Evolutionary conservation across 2,329 filamentous ascomycete genomes (phyloP).

Genomic region (Ascocoryne sarcoides): DNA sequence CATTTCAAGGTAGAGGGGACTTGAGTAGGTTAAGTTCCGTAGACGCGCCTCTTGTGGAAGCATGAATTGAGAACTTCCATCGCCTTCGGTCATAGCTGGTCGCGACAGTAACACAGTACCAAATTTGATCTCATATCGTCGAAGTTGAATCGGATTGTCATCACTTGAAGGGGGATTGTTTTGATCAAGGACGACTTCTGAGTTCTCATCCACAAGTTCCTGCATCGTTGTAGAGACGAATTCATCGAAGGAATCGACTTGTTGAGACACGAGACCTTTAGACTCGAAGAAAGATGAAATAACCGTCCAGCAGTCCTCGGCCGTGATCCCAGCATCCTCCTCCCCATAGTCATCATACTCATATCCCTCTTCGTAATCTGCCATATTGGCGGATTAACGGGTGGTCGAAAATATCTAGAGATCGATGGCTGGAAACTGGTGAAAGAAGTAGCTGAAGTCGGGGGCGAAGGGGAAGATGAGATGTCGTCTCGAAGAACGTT

Average conservation of each 20-base stretch:
- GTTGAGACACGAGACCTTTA: conserved; percentile 93
- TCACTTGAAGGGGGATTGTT: conserved; percentile 70
- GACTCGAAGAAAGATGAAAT: conserved; percentile 95
- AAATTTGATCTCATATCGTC: conserved; percentile 92
- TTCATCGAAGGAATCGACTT: conserved; percentile 97
- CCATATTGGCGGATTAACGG: conserved; percentile 19
- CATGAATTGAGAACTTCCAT: conserved; percentile 77
- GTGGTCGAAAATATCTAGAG: background rate
- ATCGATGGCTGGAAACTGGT: background rate
- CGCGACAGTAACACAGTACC: conserved; percentile 81
- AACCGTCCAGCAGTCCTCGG: conserved; percentile 97
- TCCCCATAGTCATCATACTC: conserved; percentile 61
- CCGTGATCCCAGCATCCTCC: conserved; percentile 68
- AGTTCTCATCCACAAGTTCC: conserved; percentile 87
- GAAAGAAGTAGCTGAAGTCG: background rate
- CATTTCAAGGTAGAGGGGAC: conserved; percentile 83
- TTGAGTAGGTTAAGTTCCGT: conserved; percentile 91
- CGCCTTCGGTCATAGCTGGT: conserved; percentile 86
- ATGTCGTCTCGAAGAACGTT: too few species aligned
- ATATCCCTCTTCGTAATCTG: conserved; percentile 44
- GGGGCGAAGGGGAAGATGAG: background rate
- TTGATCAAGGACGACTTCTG: conserved; percentile 85
- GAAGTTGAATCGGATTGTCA: conserved; percentile 73
- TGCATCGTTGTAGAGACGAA: conserved; percentile 93
- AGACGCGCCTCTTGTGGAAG: conserved; percentile 92